Base-by-base conservation (phyloP, 805 yeast genomes). In the Nakazawaea holstii region DNA sequence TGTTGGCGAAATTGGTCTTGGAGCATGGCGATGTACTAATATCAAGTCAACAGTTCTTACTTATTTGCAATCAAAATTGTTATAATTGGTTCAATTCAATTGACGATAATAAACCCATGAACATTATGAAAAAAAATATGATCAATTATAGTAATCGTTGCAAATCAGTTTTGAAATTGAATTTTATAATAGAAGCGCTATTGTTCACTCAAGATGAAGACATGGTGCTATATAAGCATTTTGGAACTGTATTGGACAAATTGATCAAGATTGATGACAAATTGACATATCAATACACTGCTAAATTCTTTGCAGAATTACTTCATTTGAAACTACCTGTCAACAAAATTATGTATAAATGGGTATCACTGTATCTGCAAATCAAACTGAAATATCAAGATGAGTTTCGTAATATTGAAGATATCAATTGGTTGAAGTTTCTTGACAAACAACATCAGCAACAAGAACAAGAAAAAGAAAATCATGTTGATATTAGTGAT, bases 21-120 rank as follows among this genome's bases (percentile, higher is more conserved):
- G n/a, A 11, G 1, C 15, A 31, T 15, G 24, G 6, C 9, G 15
- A 4, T 10, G n/a, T n/a, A 15, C 9, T 43, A 24, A 14, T 43
- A 17, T 8, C n/a, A 7, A 37, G 17, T 11, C 36, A 43, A 24
- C 10, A 26, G 8, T 39, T 29, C n/a, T 29, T 30, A 15, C n/a
- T 10, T 6, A 29, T 39, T 8, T 17, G 29, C 35, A 39, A 39
- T 27, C 8, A 6, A 14, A 46, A 43, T 35, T 50, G 50, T 13
- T 41, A 45, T 9, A n/a, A 31, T 4, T 55, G 60, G 59, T 45
- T 53, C 20, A 29, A 15, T 17, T 39, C 46, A 4, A 30, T 53
- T 1, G 37, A 24, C n/a, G 17, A 24, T 15, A 8, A n/a, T 10
- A 29, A 41, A 3, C 26, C 31, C 6, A 32, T 14, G 15, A 28